Base-by-base conservation (phyloP, 2,329 filamentous ascomycete genomes). In the Claviceps africana region DNA sequence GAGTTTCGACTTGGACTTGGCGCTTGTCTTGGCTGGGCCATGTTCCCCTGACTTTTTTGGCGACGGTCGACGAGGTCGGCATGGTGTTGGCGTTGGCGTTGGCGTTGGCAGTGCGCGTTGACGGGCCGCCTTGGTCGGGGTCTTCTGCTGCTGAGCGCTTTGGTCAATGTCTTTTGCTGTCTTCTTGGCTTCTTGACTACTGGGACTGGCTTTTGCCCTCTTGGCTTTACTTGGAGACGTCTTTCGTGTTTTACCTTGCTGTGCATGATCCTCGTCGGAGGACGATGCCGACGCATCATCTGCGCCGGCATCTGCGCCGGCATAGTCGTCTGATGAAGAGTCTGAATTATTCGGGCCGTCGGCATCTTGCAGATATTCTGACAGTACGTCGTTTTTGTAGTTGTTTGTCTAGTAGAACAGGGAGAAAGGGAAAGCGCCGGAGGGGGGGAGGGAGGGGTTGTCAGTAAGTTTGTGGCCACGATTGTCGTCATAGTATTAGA, bases 221-320 rank as follows among this genome's bases (percentile, higher is more conserved):
- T 57, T 58, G 30, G 54, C 51, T 48, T 61, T 61, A 51, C 45
- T 39, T 54, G 51, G 51, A 56, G 56, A 59, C 54, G 37, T 54
- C 52, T 63, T 65, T 53, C 61, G 59, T 52, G 56, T 56, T 65
- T 69, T 69, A 69, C 66, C 67, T 68, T 67, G 62, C 55, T 51
- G 51, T 22, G 15, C 39, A 3, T 39, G n/a, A 17, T 55, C 54
- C 17, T 62, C 60, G 21, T 67, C 65, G 35, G 63, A 66, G 47
- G 64, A 62, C 25, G 67, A 62, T 15, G 53, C 53, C 40, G 58
- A 62, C 15, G 53, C 54, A 28, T 57, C 62, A 15, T 62, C 61
- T 30, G 57, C 62, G 4, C 56, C 55, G 30, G 57, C 62, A n/a
- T 62, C 61, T 25, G 57, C 61, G 3, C 56, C 63, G 17, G 62